phyloP scores from a whole-genome alignment of 192 early-diverging fungal species.

The Coemansia sp. region DNA sequence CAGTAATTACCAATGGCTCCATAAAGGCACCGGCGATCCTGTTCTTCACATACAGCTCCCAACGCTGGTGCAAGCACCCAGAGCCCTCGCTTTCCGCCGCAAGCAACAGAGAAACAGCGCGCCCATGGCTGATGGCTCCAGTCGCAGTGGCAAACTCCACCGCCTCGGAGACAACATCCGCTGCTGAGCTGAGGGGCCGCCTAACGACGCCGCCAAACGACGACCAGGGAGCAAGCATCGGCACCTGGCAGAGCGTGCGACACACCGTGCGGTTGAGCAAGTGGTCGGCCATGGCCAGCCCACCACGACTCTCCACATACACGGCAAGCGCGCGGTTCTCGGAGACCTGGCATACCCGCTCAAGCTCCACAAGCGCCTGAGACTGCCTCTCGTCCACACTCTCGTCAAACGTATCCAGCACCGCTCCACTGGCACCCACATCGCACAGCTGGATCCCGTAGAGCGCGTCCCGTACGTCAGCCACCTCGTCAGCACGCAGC shows the following conservation, averaged over 20 bases:
- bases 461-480: slow-evolving; percentile 7
- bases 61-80: neutral
- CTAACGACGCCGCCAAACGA: slow-evolving; percentile 2
- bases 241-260: neutral
- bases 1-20: neutral
- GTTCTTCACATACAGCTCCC: slow-evolving; percentile 3
- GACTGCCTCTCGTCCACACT: neutral
- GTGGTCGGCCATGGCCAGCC: slow-evolving; percentile 13
- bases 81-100: neutral
- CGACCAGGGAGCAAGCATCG: neutral
- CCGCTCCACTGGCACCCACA: neutral
- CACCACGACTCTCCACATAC: neutral
- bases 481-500: slow-evolving; percentile 2
- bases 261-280: slow-evolving; percentile 8
- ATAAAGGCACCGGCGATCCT: neutral
- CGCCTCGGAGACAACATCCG: neutral
- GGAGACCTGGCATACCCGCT: neutral
- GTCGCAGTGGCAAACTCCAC: neutral
- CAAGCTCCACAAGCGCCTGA: neutral
- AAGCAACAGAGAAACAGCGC: slow-evolving; percentile 2
- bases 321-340: neutral
- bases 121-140: neutral
- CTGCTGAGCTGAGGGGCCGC: neutral
- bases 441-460: slow-evolving; percentile 1
- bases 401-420: neutral